Evolutionary conservation across 495 filamentous ascomycete genomes (phyloP).

Genomic region (Daldinia grandis): DNA sequence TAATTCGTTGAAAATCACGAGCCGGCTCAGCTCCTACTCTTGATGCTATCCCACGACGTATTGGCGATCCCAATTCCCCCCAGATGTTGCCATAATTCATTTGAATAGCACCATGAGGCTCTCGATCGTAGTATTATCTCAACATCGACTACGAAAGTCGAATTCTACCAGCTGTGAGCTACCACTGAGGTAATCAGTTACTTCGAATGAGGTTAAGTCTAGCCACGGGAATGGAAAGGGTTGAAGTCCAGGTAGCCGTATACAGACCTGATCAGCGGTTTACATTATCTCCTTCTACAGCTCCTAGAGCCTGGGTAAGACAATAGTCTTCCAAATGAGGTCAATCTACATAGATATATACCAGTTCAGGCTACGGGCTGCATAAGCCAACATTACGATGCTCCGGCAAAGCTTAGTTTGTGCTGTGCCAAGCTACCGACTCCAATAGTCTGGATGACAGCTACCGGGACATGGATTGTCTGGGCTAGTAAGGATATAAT

Average conservation of each 20-base stretch:
- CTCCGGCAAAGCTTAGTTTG: conserved; percentile 10
- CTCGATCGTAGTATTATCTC: conserved; percentile 11
- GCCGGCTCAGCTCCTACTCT: not conserved
- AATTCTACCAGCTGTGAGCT: not conserved
- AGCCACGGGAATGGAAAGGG: conserved; percentile 2
- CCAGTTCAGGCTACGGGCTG: not conserved
- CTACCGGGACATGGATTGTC: not conserved
- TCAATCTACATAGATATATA: not conserved
- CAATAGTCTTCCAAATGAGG: conserved; percentile 15
- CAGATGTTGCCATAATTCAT: conserved; percentile 14
- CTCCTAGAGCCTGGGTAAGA: conserved; percentile 3
- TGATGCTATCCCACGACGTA: not conserved
- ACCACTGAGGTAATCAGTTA: conserved; percentile 13
- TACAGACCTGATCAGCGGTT: conserved; percentile 13
- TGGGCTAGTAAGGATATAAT: not conserved
- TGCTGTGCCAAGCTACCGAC: conserved; percentile 1
- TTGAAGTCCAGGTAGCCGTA: conserved; percentile 18
- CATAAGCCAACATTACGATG: conserved; percentile 5
- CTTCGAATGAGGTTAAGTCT: conserved; percentile 10
- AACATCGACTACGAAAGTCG: not conserved
- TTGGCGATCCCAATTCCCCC: conserved; percentile 21
- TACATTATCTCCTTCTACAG: not conserved
- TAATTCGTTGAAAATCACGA: too few relatives aligned
- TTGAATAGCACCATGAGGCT: conserved; percentile 17
- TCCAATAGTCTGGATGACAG: conserved; percentile 11